Evolutionary conservation across 306 rosid species (phyloP).

Genomic region (Betula pendula): DNA sequence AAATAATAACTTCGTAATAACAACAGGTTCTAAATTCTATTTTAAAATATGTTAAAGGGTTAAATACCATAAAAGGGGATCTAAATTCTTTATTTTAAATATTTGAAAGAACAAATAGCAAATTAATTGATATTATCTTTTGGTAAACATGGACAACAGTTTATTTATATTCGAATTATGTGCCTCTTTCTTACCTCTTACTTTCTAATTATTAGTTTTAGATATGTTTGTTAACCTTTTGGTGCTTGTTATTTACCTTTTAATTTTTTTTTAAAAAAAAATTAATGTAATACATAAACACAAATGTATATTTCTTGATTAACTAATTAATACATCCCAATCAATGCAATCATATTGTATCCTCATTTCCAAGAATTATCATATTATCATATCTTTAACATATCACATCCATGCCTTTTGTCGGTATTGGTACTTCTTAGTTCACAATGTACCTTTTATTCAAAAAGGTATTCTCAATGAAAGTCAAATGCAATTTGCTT

Average conservation of each 20-base stretch:
- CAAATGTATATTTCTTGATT: not conserved
- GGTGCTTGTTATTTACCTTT: not conserved
- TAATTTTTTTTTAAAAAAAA: too few species aligned
- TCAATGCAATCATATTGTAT: too few species aligned
- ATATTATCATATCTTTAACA: not conserved
- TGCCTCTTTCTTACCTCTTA: not conserved
- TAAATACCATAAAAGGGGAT: too few species aligned
- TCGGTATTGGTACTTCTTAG: not conserved
- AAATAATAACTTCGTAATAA: not conserved
- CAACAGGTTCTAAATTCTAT: not conserved
- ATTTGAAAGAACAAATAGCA: too few species aligned
- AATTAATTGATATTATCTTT: too few species aligned
- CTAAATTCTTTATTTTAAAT: too few species aligned
- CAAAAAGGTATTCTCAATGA: constrained; percentile 10
- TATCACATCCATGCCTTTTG: not conserved
- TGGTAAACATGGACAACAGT: too few species aligned
- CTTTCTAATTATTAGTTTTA: not conserved
- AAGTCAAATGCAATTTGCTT: constrained; percentile 11
- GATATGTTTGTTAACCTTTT: not conserved
- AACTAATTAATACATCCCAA: not conserved
- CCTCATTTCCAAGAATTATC: not conserved
- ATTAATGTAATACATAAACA: not conserved
- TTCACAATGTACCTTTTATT: not conserved
- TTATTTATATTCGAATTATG: too few species aligned
- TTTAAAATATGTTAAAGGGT: not conserved